Evolutionary conservation across 805 yeast species (phyloP), one percentile per base, ranked within the genome.

Genomic region (Scheffersomyces stipitis): DNA sequence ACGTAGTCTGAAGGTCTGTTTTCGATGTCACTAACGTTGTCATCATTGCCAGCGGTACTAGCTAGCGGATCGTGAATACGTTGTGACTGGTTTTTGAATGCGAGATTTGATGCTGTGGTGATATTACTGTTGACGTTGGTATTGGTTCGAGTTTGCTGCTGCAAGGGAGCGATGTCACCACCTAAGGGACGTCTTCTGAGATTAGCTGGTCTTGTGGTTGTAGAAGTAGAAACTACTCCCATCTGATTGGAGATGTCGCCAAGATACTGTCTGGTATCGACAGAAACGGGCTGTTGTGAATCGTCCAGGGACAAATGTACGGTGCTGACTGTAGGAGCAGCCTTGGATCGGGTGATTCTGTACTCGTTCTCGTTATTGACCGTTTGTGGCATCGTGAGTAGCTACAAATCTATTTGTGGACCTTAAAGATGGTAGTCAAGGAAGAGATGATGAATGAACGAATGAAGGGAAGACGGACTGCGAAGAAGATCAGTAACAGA

Each of bases 201-300:
- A 28, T 35, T 26, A n/a, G 38, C 40, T 5, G 37, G 31, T 9
- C 23, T 28, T n/a, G 12, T 16, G 23, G 33, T 14, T 10, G 31
- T 26, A n/a, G 37, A 18, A 22, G 38, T 29, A n/a, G 15, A 12
- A 7, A 14, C 13, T 26, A 13, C 15, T 15, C 62, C 68, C 34
- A 56, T 60, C 31, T 64, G 69, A 38, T 60, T 59, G 31, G 72
- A 63, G 4, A 68, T 64, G 42, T 68, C 73, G 17, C 64, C 67
- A 36, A 67, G 47, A 44, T 57, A 60, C 27, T 53, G 59, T 27
- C 70, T 56, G 28, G 38, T 37, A 20, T 38, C 42, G 14, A 26
- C 42, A n/a, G 26, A 15, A 33, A 36, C 44, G n/a, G 18, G 31
- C 18, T 10, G 28, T 12, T 34, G 30, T 30, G 24, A 17, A 24